Base-by-base conservation (phyloP, 495 filamentous ascomycete species). In the Penicillium soppii region DNA sequence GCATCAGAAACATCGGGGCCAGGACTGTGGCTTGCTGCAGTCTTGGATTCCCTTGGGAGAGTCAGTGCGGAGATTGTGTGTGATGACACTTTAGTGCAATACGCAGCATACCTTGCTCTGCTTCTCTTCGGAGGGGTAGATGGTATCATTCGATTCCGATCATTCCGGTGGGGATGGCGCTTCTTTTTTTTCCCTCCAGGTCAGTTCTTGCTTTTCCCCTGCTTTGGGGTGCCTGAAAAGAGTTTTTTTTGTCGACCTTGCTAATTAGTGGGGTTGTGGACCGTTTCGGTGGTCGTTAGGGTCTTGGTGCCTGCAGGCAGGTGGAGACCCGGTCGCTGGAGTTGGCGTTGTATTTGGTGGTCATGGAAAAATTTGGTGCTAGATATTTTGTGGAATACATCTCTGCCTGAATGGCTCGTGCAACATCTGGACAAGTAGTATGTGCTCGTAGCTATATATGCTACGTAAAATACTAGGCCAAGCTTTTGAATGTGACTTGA, bases 81-180 rank as follows among this genome's bases (percentile, higher is more conserved):
- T 79, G 74, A 72, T 70, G 78, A 86, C 89, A 96, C 90, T 94
- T 92, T 79, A 97, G 92, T 96, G 87, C 92, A 92, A 97, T 97
- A 91, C 89, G 92, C 90, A 82, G 92, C 91, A 85, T 96, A 79
- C 79, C 77, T 58, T 63, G 63, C 69, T 65, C 43, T 50, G 46
- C 47, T 60, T 53, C 53, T 50, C 40, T 59, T 66, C 49, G 63
- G 67, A 45, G 47, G 50, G 46, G 63, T 65, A 70, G 63, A 65
- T 68, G 79, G 84, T 86, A 90, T 84, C 87, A 96, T 95, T 95
- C 91, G 88, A 97, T 96, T 96, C 92, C 89, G 90, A 92, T 94
- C 83, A 94, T 83, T 90, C 87, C 86, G 87, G 81, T 82, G 85
- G 81, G 89, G 87, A 80, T 79, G 87, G 81, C 80, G 83, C 84